Evolutionary conservation across 1,284 basidiomycete species (phyloP), one percentile per base, ranked within the genome.

Genomic region (Exobasidium rhododendri): DNA sequence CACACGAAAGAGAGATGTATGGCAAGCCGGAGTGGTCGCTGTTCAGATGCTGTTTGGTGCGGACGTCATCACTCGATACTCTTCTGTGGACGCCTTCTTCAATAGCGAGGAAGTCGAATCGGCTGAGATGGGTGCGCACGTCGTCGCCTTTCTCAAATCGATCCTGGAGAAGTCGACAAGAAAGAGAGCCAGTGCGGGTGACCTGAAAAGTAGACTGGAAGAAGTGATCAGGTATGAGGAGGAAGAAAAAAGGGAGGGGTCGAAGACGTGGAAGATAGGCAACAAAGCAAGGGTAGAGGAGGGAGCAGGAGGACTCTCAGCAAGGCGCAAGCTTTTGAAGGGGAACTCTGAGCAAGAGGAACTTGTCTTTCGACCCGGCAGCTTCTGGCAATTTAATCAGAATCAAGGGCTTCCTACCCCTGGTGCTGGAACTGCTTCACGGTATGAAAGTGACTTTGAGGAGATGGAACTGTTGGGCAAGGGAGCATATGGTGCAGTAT

Each of bases 401-500:
- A 43, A 30, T 28, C 30, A 35, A 46, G n/a, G 35, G 10, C 10
- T 50, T n/a, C 47, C 2, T 24, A 32, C 35, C n/a, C 29, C 14
- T 14, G 58, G 29, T 2, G n/a, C 7, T 20, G 28, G 31, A 6
- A 55, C 20, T 13, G 28, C 24, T 14, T 57, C 56, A 24, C 24
- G 58, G 4, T 60, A 58, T 40, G 29, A 56, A 51, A 56, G 30
- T 24, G 53, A 57, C 31, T 60, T 60, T 43, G 52, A 56, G 13
- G 58, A 56, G 31, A 44, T 60, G 14, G 26, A 60, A 46, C 56
- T 20, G 35, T 60, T 81, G 5, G 93, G 94, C 1, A 90, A 89
- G 77, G 93, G 93, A 0, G 92, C 89, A 0, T 97, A 94, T 78
- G 92, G 93, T 0, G 89, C 90, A 24, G 94, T 97, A 0, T 91